A percentile compares a stretch with the other conserved stretches of the same genome.
These are phyloP conservation scores for Eurotiales sp. DNA, from an alignment of 2,329 filamentous ascomycete genomes.

Conservation along the genomic window DNA sequence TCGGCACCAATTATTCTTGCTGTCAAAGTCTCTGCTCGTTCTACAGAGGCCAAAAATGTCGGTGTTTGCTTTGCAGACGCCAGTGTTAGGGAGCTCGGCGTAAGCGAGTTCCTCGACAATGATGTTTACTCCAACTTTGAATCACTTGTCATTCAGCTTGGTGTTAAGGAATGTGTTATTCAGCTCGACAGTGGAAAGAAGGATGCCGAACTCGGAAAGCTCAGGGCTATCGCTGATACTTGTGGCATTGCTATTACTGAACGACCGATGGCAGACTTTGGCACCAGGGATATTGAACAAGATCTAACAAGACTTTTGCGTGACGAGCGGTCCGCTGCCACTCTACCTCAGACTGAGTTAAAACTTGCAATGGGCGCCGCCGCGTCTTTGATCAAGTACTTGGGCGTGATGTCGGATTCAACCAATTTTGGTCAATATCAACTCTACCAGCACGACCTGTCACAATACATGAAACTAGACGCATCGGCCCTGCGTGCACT, in stretches of 20 bases:
- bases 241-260: constrained; percentile 89
- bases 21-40: constrained; percentile 88
- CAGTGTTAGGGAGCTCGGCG: constrained; percentile 88
- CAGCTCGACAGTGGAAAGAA: constrained; percentile 74
- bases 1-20: constrained; percentile 91
- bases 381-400: constrained; percentile 88
- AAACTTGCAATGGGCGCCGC: constrained; percentile 96
- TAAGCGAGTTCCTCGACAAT: constrained; percentile 98
- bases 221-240: constrained; percentile 83
- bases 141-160: constrained; percentile 90
- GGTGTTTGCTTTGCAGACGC: constrained; percentile 98
- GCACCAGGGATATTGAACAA: constrained; percentile 89
- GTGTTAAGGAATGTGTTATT: constrained; percentile 90
- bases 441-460: constrained; percentile 92
- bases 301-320: constrained; percentile 83
- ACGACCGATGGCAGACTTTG: constrained; percentile 72
- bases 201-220: constrained; percentile 81
- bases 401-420: constrained; percentile 82
- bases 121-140: constrained; percentile 98
- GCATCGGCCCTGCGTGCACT: constrained; percentile 89
- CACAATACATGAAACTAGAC: constrained; percentile 98
- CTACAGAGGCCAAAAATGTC: constrained; percentile 76
- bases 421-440: constrained; percentile 97
- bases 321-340: constrained; percentile 72
- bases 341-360: constrained; percentile 82